Evolutionary conservation across 306 rosid species (phyloP).

Genomic region (Betula pendula): DNA sequence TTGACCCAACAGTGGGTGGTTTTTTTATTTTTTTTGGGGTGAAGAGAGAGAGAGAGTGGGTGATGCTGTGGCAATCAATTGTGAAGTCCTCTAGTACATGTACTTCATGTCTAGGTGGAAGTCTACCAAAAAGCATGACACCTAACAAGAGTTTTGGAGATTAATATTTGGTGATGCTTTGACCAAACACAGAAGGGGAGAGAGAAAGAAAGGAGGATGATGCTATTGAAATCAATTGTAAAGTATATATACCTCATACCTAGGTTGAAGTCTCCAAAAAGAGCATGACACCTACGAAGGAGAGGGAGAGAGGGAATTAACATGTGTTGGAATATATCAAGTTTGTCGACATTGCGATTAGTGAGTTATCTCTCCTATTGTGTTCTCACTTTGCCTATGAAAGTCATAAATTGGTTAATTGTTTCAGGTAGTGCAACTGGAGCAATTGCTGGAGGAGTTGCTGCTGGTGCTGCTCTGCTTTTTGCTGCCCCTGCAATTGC

Average conservation of each 20-base stretch:
- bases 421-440: slow-evolving; percentile 67
- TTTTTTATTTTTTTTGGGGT: too few relatives aligned
- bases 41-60: not conserved
- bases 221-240: not conserved
- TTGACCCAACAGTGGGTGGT: not conserved
- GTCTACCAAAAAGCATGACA: not conserved
- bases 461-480: slow-evolving; percentile 89
- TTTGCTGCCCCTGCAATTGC: slow-evolving; percentile 97
- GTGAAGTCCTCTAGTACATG: not conserved
- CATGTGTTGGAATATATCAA: not conserved
- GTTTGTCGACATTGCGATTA: not conserved
- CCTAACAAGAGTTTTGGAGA: not conserved
- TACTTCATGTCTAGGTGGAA: not conserved
- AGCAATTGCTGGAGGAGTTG: slow-evolving; percentile 98
- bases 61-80: not conserved
- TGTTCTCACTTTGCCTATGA: not conserved
- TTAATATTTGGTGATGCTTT: not conserved
- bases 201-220: not conserved
- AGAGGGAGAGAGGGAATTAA: not conserved
- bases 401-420: slow-evolving; percentile 4
- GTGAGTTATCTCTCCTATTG: not conserved
- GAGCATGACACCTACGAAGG: slow-evolving; percentile 1
- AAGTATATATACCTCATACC: slow-evolving; percentile 5
- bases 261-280: slow-evolving; percentile 6
- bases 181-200: not conserved